phyloP scores from a whole-genome alignment of 2,329 filamentous ascomycete species.

The Pezicula neosporulosa region DNA sequence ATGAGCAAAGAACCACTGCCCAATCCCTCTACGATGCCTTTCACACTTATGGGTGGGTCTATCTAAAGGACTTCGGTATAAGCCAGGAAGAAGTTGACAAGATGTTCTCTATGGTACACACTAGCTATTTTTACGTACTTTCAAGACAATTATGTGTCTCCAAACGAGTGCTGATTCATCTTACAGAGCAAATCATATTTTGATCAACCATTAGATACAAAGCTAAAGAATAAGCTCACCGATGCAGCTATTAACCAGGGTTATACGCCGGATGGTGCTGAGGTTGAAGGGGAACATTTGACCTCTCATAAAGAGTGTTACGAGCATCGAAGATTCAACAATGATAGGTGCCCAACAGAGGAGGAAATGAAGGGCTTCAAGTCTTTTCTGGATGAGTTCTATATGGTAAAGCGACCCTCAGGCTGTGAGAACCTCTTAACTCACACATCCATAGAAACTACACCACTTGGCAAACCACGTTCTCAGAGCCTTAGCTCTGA shows the following conservation, averaged over 20 bases:
- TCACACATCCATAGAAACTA: not conserved
- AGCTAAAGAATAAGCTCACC: not conserved
- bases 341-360: not conserved
- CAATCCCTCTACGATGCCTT: conserved; percentile 4
- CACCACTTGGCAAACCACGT: not conserved
- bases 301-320: not conserved
- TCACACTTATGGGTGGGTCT: conserved; percentile 4
- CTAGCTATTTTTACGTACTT: too few relatives aligned
- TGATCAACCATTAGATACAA: not conserved
- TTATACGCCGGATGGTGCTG: conserved; percentile 3
- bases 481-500: not conserved
- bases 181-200: not conserved
- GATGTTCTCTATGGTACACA: conserved; percentile 3
- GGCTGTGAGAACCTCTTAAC: not conserved
- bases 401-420: not conserved
- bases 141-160: not conserved
- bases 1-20: not conserved
- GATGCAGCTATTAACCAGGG: conserved; percentile 2
- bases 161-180: not conserved
- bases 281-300: not conserved
- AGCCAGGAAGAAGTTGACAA: conserved; percentile 1
- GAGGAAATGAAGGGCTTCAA: not conserved
- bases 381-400: not conserved
- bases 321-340: conserved; percentile 2
- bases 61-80: conserved; percentile 3